phyloP scores from a whole-genome alignment of 768 basidiomycete species.

The Hygrocybe coccinea region DNA sequence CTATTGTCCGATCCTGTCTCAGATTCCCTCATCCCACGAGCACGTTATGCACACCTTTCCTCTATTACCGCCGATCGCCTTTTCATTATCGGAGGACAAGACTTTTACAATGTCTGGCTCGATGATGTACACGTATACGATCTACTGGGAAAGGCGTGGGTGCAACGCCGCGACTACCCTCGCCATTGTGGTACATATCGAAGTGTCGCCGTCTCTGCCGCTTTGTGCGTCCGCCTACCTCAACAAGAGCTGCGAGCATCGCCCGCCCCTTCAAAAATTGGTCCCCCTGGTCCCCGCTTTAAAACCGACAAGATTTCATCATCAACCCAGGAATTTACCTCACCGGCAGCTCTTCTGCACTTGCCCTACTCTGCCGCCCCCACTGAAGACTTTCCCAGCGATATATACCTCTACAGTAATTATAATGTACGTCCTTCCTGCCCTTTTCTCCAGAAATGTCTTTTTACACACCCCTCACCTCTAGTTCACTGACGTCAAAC shows the following conservation, averaged over 20 bases:
- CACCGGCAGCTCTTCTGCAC: slow-evolving; percentile 58
- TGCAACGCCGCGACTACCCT: slow-evolving; percentile 73
- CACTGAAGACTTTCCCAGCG: slow-evolving; percentile 70
- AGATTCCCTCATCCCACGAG: slow-evolving; percentile 60
- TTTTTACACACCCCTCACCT: slow-evolving; percentile 11
- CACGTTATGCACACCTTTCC: slow-evolving; percentile 93
- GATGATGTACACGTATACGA: slow-evolving; percentile 92
- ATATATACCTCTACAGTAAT: slow-evolving; percentile 91
- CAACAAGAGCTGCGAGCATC: slow-evolving; percentile 52
- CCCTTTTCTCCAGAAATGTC: slow-evolving; percentile 3
- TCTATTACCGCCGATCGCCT: slow-evolving; percentile 79
- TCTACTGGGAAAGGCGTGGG: slow-evolving; percentile 67
- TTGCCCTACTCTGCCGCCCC: slow-evolving; percentile 73
- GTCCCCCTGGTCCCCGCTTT: slow-evolving; percentile 57
- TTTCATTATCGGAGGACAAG: slow-evolving; percentile 93
- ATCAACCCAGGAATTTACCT: slow-evolving; percentile 45
- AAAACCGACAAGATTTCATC: slow-evolving; percentile 41
- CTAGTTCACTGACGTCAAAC: slow-evolving; percentile 90
- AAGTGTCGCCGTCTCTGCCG: slow-evolving; percentile 80
- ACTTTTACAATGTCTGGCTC: slow-evolving; percentile 88
- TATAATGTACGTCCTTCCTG: slow-evolving; percentile 67
- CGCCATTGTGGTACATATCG: slow-evolving; percentile 97
- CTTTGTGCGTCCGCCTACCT: slow-evolving; percentile 60
- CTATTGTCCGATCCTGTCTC: slow-evolving; percentile 30
- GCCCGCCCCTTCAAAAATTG: slow-evolving; percentile 41